Base-by-base conservation (phyloP, 805 yeast species). In the Priceomyces fermenticarens region DNA sequence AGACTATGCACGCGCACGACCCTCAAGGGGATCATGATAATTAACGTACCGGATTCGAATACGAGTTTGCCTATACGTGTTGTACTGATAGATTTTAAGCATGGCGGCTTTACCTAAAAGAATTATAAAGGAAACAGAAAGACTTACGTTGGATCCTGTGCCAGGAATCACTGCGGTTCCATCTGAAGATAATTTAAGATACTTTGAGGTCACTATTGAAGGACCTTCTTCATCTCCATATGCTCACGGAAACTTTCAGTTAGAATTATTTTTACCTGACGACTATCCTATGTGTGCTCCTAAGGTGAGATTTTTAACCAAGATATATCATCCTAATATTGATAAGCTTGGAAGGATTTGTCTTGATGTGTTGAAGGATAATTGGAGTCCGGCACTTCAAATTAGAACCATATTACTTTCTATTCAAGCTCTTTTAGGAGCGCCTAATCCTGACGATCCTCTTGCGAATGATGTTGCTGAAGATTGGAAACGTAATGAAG, bases 281-380 rank as follows among this genome's bases (percentile, higher is more conserved):
- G 99, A 93, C 58, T 93, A 93, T 62, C 99, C 99, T 10, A 71
- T 91, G 97, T 88, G 88, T 55, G 96, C 99, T 0, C 99, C 99
- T 38, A 90, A 89, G 60, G 95, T 93, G 40, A 77, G 99, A 43
- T 93, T 93, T 54, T 67, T 93, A 47, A 93, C 99, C 25, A 88
- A 83, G 62, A 90, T 93, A 20, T 93, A 93, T 62, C 99, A 93
- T 58, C 99, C 96, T 32, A 93, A 93, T 63, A 93, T 93, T 52
- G 99, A 93, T 60, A 79, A 93, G 60, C 72, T 93, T 48, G 99
- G 99, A 7, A 76, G 99, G 49, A 91, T 93, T 54, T 93, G 99
- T 67, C 75, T 93, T 38, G 98, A 93, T 60, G 97, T 93, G 32
- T 73, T 93, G 59, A 93, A 91, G 67, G 80, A 87, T 53, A 90